Percentiles rank a stretch among this genome's conserved stretches.
Conservation (phyloP, 345 rosid genomes). For the Noccaea caerulescens region DNA sequence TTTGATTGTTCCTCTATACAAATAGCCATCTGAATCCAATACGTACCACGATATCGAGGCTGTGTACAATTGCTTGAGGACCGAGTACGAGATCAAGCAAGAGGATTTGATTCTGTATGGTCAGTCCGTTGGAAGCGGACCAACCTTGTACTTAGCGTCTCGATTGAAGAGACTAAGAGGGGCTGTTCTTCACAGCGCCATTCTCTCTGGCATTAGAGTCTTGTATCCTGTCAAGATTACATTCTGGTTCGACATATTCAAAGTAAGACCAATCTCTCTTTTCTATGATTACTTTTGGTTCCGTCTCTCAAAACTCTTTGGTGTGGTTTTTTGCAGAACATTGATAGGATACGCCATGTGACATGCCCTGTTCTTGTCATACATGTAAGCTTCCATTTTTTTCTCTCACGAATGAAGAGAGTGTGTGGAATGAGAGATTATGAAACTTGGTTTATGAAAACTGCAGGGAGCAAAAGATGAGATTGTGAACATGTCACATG, state of each 20-base stretch:
- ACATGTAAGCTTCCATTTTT: constrained; percentile 58
- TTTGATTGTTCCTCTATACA: not conserved
- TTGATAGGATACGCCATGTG: constrained; percentile 78
- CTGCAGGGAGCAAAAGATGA: constrained; percentile 60
- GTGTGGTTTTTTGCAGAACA: constrained; percentile 57
- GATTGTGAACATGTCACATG: constrained; percentile 84
- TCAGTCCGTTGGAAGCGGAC: constrained; percentile 96
- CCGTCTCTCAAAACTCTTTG: constrained; percentile 14
- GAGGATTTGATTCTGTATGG: constrained; percentile 86
- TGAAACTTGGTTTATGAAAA: not conserved
- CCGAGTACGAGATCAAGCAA: constrained; percentile 64
- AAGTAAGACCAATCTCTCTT: constrained; percentile 47
- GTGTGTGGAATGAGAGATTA: not conserved
- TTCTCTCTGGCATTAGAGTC: constrained; percentile 89
- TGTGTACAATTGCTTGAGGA: constrained; percentile 73
- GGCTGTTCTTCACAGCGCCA: constrained; percentile 84
- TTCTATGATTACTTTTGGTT: not conserved
- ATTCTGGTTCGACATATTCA: constrained; percentile 87
- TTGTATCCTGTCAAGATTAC: constrained; percentile 88
- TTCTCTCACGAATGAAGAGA: not conserved
- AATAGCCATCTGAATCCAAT: constrained; percentile 80
- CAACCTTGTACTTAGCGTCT: constrained; percentile 77
- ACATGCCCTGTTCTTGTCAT: constrained; percentile 77
- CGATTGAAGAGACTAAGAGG: constrained; percentile 67
- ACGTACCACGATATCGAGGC: constrained; percentile 91